phyloP scores from a whole-genome alignment of 179 eudicot genomes.

The Spergularia azorica region DNA sequence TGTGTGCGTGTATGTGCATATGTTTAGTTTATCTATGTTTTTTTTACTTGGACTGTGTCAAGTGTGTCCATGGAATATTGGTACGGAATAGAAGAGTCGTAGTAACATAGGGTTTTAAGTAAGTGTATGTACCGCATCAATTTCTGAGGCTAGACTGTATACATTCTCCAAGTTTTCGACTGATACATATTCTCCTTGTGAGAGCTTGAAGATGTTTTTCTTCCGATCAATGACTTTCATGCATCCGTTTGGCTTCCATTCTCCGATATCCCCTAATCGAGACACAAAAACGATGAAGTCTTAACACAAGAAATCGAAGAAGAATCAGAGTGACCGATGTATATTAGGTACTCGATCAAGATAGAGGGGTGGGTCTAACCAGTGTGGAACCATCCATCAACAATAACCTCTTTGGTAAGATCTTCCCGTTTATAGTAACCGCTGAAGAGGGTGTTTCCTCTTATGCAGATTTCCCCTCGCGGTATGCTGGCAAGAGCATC shows the following conservation, averaged over 20 bases:
- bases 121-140: conserved; percentile 62
- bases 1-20: too few species aligned
- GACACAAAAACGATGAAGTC: background rate
- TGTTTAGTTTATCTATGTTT: too few species aligned
- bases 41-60: background rate
- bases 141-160: conserved; percentile 51
- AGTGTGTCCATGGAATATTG: background rate
- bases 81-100: background rate
- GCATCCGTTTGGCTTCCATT: conserved; percentile 92
- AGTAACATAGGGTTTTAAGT: background rate
- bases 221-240: conserved; percentile 93
- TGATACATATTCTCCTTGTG: conserved; percentile 94
- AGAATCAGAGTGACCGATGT: background rate
- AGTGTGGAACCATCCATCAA: conserved; percentile 94
- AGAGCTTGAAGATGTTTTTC: conserved; percentile 96
- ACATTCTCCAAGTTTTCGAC: conserved; percentile 88
- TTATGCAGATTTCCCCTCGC: conserved; percentile 85
- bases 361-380: conserved; percentile 38
- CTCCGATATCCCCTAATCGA: conserved; percentile 84
- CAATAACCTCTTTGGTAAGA: conserved; percentile 72
- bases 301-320: background rate
- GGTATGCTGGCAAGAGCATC: conserved; percentile 76
- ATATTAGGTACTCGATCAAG: background rate
- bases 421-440: conserved; percentile 87
- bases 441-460: conserved; percentile 75